Evolutionary conservation across 306 rosid genomes (phyloP).

Genomic region (Vicia sativa): DNA sequence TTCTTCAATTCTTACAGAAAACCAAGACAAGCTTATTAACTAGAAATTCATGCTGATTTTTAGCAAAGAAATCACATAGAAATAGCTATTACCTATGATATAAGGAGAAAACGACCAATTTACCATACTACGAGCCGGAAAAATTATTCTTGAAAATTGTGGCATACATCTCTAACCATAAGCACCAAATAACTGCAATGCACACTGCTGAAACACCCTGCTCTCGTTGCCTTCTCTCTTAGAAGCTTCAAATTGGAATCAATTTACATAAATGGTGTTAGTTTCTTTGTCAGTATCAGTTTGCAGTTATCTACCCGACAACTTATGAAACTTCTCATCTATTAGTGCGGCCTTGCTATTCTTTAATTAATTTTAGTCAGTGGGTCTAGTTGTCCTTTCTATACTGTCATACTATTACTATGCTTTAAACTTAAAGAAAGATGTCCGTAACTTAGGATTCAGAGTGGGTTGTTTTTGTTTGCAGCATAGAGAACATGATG

Average conservation of each 20-base stretch:
- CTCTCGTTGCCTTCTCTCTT: neutral
- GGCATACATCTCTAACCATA: slow-evolving; percentile 7
- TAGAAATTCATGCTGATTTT: slow-evolving; percentile 3
- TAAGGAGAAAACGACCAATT: slow-evolving; percentile 8
- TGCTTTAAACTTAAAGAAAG: slow-evolving; percentile 28
- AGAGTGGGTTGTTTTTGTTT: slow-evolving; percentile 45
- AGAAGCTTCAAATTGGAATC: slow-evolving; percentile 24
- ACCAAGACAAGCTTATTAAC: slow-evolving; percentile 20
- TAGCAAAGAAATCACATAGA: slow-evolving; percentile 5
- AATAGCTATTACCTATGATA: neutral
- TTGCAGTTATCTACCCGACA: slow-evolving; percentile 17
- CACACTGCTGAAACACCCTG: neutral
- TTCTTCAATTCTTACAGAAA: slow-evolving; percentile 24
- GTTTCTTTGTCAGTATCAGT: slow-evolving; percentile 19
- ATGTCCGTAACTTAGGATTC: slow-evolving; percentile 34
- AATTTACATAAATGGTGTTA: slow-evolving; percentile 1
- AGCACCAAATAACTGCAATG: slow-evolving; percentile 13
- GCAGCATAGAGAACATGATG: slow-evolving; percentile 59
- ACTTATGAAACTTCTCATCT: neutral
- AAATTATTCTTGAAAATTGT: neutral
- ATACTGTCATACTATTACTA: neutral
- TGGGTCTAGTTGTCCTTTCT: slow-evolving; percentile 11
- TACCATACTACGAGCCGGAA: neutral
- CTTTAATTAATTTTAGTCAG: neutral
- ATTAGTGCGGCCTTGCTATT: slow-evolving; percentile 14